These are phyloP conservation scores for Holtermannia corniformis DNA, from an alignment of 768 basidiomycete species.

Conservation along the genomic window DNA sequence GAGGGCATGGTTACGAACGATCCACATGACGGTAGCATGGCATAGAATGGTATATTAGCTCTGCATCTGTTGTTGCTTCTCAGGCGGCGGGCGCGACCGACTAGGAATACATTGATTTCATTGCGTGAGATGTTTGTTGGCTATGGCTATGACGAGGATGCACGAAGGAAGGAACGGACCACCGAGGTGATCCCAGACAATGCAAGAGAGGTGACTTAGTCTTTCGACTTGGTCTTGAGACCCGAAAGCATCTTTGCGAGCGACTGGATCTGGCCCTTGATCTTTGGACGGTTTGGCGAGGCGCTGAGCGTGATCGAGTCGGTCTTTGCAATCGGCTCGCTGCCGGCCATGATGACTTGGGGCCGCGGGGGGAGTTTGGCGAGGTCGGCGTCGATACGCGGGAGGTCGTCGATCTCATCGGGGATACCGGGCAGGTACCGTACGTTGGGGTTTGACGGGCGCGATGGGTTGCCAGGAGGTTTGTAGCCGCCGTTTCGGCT, in stretches of 20 bases:
- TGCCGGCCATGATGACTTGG: neutral
- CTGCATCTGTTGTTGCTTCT: too few relatives aligned
- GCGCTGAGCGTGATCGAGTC: neutral
- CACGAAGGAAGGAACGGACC: too few relatives aligned
- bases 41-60: neutral
- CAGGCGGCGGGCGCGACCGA: too few relatives aligned
- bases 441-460: neutral
- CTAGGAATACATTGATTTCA: neutral
- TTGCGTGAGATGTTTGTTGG: neutral
- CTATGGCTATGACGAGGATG: too few relatives aligned
- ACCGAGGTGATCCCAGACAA: too few relatives aligned
- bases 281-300: slow-evolving; percentile 47
- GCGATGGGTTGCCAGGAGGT: neutral
- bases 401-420: neutral
- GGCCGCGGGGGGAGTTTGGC: neutral
- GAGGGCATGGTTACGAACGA: neutral
- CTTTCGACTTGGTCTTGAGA: slow-evolving; percentile 37
- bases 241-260: slow-evolving; percentile 83
- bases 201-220: too few relatives aligned
- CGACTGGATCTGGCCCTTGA: slow-evolving; percentile 80
- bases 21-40: neutral
- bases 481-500: too few relatives aligned
- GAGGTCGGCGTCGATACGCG: neutral
- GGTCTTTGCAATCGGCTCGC: too few relatives aligned
- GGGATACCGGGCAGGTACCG: neutral